A percentile compares a stretch with the other conserved stretches of the same genome.
Evolutionary conservation across 164 flowering plant species (phyloP).

Genomic region (Chimonanthus salicifolius): DNA sequence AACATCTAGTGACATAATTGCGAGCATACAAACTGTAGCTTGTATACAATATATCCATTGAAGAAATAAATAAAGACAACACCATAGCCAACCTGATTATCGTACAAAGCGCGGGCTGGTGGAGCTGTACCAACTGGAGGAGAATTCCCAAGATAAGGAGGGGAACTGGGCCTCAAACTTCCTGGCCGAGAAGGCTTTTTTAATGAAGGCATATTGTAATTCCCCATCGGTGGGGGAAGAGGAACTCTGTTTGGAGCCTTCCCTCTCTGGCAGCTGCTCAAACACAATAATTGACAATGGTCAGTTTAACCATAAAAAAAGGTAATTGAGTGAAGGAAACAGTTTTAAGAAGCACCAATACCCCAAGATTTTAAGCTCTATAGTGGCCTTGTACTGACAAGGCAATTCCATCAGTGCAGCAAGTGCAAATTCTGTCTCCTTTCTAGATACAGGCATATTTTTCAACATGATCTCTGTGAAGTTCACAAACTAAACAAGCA

Average conservation of each 20-base stretch:
- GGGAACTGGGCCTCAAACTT: constrained; percentile 11
- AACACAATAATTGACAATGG: not conserved
- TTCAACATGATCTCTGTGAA: constrained; percentile 75
- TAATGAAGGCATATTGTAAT: constrained; percentile 25
- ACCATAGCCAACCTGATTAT: constrained; percentile 12
- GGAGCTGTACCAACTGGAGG: constrained; percentile 35
- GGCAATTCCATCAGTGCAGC: constrained; percentile 82
- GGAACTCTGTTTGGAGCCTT: constrained; percentile 45
- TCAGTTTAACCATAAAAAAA: not conserved
- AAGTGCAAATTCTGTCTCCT: constrained; percentile 74
- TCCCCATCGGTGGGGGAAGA: constrained; percentile 59
- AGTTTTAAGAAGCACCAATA: constrained; percentile 6
- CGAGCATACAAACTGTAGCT: not conserved
- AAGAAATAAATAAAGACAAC: too few species aligned
- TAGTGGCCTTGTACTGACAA: constrained; percentile 71
- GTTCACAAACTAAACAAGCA: constrained; percentile 59
- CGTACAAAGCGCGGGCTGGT: constrained; percentile 34
- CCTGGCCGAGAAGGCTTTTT: constrained; percentile 34
- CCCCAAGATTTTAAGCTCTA: constrained; percentile 63
- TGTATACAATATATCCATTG: too few species aligned
- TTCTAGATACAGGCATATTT: constrained; percentile 40
- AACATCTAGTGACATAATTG: not conserved
- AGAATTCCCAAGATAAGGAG: constrained; percentile 24
- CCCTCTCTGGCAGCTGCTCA: constrained; percentile 38
- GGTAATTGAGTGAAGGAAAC: not conserved